phyloP scores from a whole-genome alignment of 108 stramenopile species.

The Fragilaria crotonensis region DNA sequence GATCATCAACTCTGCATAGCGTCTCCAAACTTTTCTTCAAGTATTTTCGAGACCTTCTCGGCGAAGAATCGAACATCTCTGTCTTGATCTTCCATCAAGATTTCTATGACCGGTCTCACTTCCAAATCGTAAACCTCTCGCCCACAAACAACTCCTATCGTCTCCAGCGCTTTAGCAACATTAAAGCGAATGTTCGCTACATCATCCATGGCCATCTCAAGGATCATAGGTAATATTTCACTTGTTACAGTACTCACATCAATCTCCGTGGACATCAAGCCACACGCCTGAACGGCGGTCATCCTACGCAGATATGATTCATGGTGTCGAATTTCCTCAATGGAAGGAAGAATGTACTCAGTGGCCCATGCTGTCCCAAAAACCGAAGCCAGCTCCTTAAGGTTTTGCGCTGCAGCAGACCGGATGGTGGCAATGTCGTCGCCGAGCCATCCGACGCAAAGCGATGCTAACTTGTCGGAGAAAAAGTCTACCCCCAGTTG shows the following conservation, averaged over 20 bases:
- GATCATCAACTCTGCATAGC: background rate
- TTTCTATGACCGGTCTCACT: conserved; percentile 64
- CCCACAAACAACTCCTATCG: conserved; percentile 62
- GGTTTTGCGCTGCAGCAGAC: conserved; percentile 82
- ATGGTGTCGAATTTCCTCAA: conserved; percentile 67
- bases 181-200: conserved; percentile 96
- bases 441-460: conserved; percentile 92
- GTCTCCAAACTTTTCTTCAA: conserved; percentile 23
- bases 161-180: conserved; percentile 84
- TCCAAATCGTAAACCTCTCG: conserved; percentile 51
- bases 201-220: conserved; percentile 86
- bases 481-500: conserved; percentile 92
- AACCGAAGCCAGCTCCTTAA: conserved; percentile 72
- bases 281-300: conserved; percentile 86
- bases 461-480: conserved; percentile 61
- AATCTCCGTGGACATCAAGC: conserved; percentile 70
- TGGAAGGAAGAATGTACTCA: conserved; percentile 77
- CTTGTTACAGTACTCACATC: conserved; percentile 40
- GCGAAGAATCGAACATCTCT: conserved; percentile 92
- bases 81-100: conserved; percentile 82
- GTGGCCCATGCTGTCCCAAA: conserved; percentile 94
- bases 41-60: conserved; percentile 18
- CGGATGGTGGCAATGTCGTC: conserved; percentile 92
- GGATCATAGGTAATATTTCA: conserved; percentile 82
- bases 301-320: conserved; percentile 80